These are phyloP conservation scores for Clathrus columnatus DNA, from an alignment of 768 basidiomycete species.

Conservation along the genomic window DNA sequence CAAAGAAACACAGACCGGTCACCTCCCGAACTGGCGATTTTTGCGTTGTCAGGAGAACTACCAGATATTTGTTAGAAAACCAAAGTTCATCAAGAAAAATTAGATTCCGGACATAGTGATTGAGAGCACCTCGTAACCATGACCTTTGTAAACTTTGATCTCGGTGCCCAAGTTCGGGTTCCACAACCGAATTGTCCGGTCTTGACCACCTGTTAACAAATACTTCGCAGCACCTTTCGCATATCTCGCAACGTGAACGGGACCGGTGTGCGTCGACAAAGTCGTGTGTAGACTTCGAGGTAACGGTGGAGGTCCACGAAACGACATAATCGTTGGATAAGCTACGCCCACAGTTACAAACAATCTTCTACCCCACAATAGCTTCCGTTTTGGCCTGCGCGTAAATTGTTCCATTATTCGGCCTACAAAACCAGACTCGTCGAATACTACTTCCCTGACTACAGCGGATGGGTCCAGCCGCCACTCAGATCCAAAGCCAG, in stretches of 20 bases:
- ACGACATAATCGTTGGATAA: neutral
- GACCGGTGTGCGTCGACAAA: conserved; percentile 63
- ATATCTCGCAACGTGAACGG: conserved; percentile 87
- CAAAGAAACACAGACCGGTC: conserved; percentile 90
- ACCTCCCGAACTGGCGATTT: conserved; percentile 89
- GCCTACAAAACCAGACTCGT: neutral
- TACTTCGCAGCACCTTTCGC: conserved; percentile 85
- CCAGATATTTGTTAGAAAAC: neutral
- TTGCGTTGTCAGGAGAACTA: conserved; percentile 88
- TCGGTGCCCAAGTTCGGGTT: conserved; percentile 81
- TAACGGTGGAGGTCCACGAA: conserved; percentile 8
- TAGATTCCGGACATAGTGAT: conserved; percentile 63
- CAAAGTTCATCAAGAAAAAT: neutral
- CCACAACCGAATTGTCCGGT: conserved; percentile 84
- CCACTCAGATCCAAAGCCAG: conserved; percentile 11
- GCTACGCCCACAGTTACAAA: conserved; percentile 5
- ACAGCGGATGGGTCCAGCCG: conserved; percentile 6
- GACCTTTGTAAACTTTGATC: conserved; percentile 84
- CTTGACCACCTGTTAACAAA: conserved; percentile 87
- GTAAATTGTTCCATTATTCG: neutral
- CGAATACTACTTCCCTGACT: neutral
- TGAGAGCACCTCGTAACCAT: conserved; percentile 93
- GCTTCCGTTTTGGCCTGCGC: neutral
- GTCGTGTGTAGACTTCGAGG: conserved; percentile 51
- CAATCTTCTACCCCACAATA: neutral